These are phyloP conservation scores for Phoma herbarum DNA, from an alignment of 2,329 filamentous ascomycete species.

Conservation along the genomic window DNA sequence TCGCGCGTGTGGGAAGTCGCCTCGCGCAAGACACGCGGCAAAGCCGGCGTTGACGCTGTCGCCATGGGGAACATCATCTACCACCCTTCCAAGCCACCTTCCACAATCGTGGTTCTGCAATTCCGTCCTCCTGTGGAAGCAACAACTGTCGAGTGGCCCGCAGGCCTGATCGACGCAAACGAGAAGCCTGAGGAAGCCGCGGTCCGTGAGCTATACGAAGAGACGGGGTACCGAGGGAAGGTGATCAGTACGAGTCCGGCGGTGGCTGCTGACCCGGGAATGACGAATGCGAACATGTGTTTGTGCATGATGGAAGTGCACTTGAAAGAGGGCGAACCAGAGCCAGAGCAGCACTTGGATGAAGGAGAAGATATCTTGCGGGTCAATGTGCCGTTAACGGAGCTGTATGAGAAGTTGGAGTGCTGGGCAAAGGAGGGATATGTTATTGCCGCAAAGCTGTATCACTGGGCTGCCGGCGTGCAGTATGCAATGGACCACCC, in stretches of 20 bases:
- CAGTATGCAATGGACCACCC: slow-evolving; percentile 39
- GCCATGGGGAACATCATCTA: slow-evolving; percentile 73
- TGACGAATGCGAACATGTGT: slow-evolving; percentile 40
- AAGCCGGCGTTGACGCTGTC: slow-evolving; percentile 67
- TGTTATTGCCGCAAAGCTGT: slow-evolving; percentile 41
- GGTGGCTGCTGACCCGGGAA: slow-evolving; percentile 39
- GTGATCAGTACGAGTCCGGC: slow-evolving; percentile 31
- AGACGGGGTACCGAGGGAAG: slow-evolving; percentile 67
- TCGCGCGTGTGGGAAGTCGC: slow-evolving; percentile 74
- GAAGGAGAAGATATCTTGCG: slow-evolving; percentile 42
- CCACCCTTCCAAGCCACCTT: slow-evolving; percentile 37
- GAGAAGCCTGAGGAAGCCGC: slow-evolving; percentile 66
- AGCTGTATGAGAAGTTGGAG: slow-evolving; percentile 35
- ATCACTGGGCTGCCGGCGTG: slow-evolving; percentile 42
- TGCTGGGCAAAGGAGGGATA: slow-evolving; percentile 37
- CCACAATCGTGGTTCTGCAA: slow-evolving; percentile 55
- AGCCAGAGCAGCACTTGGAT: slow-evolving; percentile 41
- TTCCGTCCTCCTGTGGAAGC: slow-evolving; percentile 67
- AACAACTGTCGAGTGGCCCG: slow-evolving; percentile 67
- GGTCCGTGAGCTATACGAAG: slow-evolving; percentile 67
- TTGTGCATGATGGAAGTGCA: slow-evolving; percentile 39
- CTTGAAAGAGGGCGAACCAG: slow-evolving; percentile 29
- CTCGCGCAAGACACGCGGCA: slow-evolving; percentile 69
- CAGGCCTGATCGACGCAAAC: slow-evolving; percentile 56
- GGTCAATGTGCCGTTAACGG: slow-evolving; percentile 35